Evolutionary conservation across 148 eudicot genomes (phyloP), one percentile per base, ranked within the genome.

Genomic region (Chenopodium suecicum): DNA sequence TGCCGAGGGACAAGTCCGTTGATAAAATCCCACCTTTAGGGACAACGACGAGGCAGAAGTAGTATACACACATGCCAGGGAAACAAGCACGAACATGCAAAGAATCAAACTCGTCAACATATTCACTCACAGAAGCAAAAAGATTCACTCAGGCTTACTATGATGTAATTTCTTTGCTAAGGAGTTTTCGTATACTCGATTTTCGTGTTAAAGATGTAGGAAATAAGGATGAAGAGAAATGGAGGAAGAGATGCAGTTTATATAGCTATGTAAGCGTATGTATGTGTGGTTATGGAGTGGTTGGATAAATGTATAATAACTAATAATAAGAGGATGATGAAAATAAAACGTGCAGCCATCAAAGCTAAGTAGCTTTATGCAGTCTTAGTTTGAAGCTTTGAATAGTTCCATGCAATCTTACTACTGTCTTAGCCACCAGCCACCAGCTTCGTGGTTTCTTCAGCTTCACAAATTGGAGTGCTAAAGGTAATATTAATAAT

Each of bases 11-110:
- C 89, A 87, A 13, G 81, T 82, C 58, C 70, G 48, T 27, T 41
- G 70, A 58, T 87, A 87, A 68, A 82, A 87, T 1, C 87, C 85
- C 1, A 82, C 87, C 56, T 19, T 29, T 8, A 86, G 71, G 13
- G 69, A 23, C 10, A 37, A 31, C 23, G 83, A 70, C 27, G 75
- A 7, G 9, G 71, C 66, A 22, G 66, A 9, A 11, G 20, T 16
- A 4, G 11, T 19, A 25, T 9, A 76, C 47, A 81, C 13, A 37
- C 31, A 75, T 37, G 31, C 52, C 8, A 79, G 58, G 22, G 64
- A n/a, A 29, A 65, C 20, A 22, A 75, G 16, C 23, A 70, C 37
- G 16, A 79, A 16, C 64, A 75, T 62, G 11, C 50, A 78, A 74
- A 25, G 23, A 16, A 9, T 4, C 12, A 66, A 62, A 78, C 44